Evolutionary conservation across 2,329 filamentous ascomycete species (phyloP).

Genomic region (Hawksworthiomyces lignivorus): DNA sequence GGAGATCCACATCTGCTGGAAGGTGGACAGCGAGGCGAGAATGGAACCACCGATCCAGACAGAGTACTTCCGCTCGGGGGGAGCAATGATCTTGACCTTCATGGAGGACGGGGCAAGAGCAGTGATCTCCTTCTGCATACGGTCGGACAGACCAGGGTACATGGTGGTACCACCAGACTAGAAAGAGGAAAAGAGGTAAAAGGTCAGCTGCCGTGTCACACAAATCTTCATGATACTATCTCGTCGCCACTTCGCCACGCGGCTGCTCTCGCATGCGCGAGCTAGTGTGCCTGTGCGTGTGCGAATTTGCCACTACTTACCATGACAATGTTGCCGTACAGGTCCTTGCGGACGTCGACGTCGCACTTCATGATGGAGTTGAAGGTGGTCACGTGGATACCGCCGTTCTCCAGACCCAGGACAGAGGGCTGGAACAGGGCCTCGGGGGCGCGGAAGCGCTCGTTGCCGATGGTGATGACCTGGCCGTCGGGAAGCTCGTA

Average conservation of each 20-base stretch:
- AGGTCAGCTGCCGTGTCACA: constrained; percentile 25
- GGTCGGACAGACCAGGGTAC: constrained; percentile 99
- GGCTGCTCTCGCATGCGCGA: no score
- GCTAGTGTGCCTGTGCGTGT: no score
- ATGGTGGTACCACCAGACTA: constrained; percentile 99
- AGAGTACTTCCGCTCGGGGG: constrained; percentile 99
- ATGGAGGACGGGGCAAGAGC: constrained; percentile 98
- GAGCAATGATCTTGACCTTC: constrained; percentile 99
- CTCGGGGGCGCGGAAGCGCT: constrained; percentile 99
- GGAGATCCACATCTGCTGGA: constrained; percentile 99
- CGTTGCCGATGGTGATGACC: constrained; percentile 99
- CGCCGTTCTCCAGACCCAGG: constrained; percentile 94
- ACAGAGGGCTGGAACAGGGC: constrained; percentile 99
- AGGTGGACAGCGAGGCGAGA: constrained; percentile 96
- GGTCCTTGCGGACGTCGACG: constrained; percentile 99
- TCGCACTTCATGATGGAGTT: constrained; percentile 99
- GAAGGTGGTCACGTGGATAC: constrained; percentile 99
- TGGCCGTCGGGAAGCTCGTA: constrained; percentile 99
- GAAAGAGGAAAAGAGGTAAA: neutral
- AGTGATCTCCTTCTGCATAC: constrained; percentile 99
- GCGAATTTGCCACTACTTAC: constrained; percentile 49
- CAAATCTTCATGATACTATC: no score
- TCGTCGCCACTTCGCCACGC: no score
- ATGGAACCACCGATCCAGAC: constrained; percentile 99
- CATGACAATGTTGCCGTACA: constrained; percentile 99